A percentile compares a stretch with the other conserved stretches of the same genome.
phyloP scores from a whole-genome alignment of 345 rosid species.

The Rhizophora mangle region DNA sequence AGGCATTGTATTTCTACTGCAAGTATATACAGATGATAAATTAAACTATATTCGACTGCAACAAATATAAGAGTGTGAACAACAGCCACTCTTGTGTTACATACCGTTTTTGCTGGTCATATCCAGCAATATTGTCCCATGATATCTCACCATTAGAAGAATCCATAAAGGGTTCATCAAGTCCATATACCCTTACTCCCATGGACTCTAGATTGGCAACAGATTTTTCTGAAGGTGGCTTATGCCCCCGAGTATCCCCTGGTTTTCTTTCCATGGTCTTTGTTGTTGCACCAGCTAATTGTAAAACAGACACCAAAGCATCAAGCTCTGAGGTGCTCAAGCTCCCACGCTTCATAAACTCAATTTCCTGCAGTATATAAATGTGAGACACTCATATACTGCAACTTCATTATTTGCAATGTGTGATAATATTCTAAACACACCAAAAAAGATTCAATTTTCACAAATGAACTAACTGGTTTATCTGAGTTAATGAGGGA shows the following conservation, averaged over 20 bases:
- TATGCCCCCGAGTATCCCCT: conserved; percentile 35
- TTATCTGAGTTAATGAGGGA: conserved; percentile 73
- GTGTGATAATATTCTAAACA: neutral
- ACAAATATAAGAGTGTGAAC: neutral
- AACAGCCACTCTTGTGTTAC: conserved; percentile 1
- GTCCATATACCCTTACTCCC: conserved; percentile 85
- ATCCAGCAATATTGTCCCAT: conserved; percentile 93
- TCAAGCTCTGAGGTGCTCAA: conserved; percentile 70
- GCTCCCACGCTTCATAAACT: conserved; percentile 79
- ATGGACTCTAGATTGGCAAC: conserved; percentile 61
- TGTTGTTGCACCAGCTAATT: conserved; percentile 54
- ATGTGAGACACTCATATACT: neutral
- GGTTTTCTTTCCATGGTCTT: conserved; percentile 37
- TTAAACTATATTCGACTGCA: conserved; percentile 4
- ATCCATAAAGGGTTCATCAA: conserved; percentile 43
- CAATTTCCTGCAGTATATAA: conserved; percentile 64
- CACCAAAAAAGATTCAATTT: conserved; percentile 4
- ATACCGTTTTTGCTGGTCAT: conserved; percentile 78
- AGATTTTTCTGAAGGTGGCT: conserved; percentile 47
- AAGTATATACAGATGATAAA: neutral
- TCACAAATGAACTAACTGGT: conserved; percentile 44
- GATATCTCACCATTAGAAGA: conserved; percentile 50
- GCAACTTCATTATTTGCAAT: neutral
- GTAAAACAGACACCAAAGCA: conserved; percentile 76
- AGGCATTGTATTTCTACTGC: neutral